Percentiles rank a stretch among this genome's conserved stretches.
These are phyloP conservation scores for Fusarium cyanostomum DNA, from an alignment of 2,329 filamentous ascomycete genomes.

Conservation along the genomic window DNA sequence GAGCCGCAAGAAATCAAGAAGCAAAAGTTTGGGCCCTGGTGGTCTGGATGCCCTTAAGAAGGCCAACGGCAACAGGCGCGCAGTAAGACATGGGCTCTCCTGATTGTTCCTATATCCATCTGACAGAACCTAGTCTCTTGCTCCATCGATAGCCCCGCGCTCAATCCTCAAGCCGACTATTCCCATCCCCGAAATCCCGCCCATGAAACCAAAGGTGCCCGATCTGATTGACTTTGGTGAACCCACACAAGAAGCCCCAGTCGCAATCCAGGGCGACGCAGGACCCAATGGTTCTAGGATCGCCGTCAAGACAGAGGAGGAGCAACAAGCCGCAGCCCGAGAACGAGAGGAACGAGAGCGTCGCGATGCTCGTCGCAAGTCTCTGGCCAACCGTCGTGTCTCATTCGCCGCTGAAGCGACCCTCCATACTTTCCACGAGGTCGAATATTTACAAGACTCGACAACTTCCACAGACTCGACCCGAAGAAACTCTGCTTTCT, in stretches of 20 bases:
- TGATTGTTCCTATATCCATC: conserved; percentile 10
- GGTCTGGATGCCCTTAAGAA: conserved; percentile 84
- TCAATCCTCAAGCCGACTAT: conserved; percentile 87
- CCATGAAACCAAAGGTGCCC: conserved; percentile 59
- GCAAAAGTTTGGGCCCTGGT: conserved; percentile 95
- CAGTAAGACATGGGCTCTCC: conserved; percentile 63
- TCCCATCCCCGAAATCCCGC: conserved; percentile 73
- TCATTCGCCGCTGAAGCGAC: conserved; percentile 98
- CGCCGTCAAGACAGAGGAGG: conserved; percentile 73
- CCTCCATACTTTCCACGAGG: conserved; percentile 94
- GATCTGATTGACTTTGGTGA: conserved; percentile 32
- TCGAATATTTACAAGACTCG: conserved; percentile 88
- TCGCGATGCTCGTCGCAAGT: conserved; percentile 90
- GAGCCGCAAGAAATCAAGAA: conserved; percentile 77
- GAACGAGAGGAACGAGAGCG: conserved; percentile 78
- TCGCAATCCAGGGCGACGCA: conserved; percentile 26
- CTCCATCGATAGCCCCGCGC: conserved; percentile 61
- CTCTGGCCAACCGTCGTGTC: conserved; percentile 89
- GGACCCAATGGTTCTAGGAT: conserved; percentile 63
- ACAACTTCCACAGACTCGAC: conserved; percentile 83
- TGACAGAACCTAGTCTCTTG: conserved; percentile 60
- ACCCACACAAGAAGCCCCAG: conserved; percentile 16
- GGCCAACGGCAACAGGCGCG: conserved; percentile 78
- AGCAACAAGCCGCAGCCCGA: conserved; percentile 74
- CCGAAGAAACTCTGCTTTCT: conserved; percentile 68